phyloP scores from a whole-genome alignment of 106 monocot genomes.

The Chionographis japonica region DNA sequence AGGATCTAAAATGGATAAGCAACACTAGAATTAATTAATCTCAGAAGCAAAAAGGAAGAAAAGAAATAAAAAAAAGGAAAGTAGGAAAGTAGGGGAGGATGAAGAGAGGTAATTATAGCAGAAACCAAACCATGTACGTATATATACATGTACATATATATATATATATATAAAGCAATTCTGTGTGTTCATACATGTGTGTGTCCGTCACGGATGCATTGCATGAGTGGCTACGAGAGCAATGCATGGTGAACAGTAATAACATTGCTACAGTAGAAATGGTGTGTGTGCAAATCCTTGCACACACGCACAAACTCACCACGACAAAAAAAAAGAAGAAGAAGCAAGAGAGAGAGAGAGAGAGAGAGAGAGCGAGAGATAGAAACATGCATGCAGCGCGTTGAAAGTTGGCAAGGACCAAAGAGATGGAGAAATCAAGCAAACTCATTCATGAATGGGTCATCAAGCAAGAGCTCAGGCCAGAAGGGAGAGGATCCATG shows the following conservation, averaged over 20 bases:
- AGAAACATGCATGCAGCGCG: too few relatives aligned
- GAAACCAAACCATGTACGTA: too few relatives aligned
- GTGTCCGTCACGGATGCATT: too few relatives aligned
- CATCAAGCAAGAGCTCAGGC: conserved; percentile 70
- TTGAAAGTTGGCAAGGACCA: too few relatives aligned
- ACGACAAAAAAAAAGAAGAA: not conserved
- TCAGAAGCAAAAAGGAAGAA: not conserved
- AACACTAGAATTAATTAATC: not conserved
- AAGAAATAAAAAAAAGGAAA: not conserved
- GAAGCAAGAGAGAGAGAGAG: not conserved
- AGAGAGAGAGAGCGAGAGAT: too few relatives aligned
- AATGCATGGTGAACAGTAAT: too few relatives aligned
- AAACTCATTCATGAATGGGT: conserved; percentile 57
- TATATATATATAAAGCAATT: too few relatives aligned
- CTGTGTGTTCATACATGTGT: too few relatives aligned
- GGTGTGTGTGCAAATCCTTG: conserved; percentile 1
- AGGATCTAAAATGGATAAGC: too few relatives aligned
- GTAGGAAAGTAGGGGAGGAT: not conserved
- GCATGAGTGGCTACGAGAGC: too few relatives aligned
- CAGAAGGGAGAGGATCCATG: conserved; percentile 34
- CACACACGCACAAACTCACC: not conserved
- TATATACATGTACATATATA: too few relatives aligned
- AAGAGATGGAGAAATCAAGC: conserved; percentile 18
- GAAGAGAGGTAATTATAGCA: too few relatives aligned
- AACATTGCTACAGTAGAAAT: not conserved